Evolutionary conservation across 148 eudicot species (phyloP).

Genomic region (Cornus florida): DNA sequence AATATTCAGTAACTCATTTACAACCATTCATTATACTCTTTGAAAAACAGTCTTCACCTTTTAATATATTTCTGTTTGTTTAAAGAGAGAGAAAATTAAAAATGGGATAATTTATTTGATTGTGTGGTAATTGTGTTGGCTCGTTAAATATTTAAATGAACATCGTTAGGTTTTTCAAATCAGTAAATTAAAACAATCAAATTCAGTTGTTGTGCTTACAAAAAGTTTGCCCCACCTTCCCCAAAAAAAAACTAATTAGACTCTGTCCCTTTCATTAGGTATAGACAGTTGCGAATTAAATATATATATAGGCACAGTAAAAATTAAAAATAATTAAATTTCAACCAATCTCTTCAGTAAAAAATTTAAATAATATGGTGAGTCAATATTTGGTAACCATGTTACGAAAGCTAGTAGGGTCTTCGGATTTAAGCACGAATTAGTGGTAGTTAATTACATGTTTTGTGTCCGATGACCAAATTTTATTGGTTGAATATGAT

Average conservation of each 20-base stretch:
- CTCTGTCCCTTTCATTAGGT: neutral
- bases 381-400: neutral
- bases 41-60: neutral
- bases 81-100: neutral
- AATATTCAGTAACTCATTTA: neutral
- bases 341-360: too few species aligned
- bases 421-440: slow-evolving; percentile 1
- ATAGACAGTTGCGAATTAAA: neutral
- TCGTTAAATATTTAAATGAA: neutral
- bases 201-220: neutral
- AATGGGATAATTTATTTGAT: neutral
- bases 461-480: slow-evolving; percentile 2
- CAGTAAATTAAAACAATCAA: neutral
- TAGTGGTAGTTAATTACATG: slow-evolving; percentile 6
- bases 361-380: neutral
- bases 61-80: neutral
- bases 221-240: neutral
- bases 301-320: neutral
- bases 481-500: slow-evolving; percentile 10
- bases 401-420: neutral
- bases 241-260: too few species aligned
- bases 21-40: too few species aligned
- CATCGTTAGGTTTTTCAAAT: neutral
- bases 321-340: too few species aligned
- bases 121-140: neutral